Evolutionary conservation across 2,329 filamentous ascomycete species (phyloP), one percentile per base, ranked within the genome.

Genomic region (Cladosporium sp.): DNA sequence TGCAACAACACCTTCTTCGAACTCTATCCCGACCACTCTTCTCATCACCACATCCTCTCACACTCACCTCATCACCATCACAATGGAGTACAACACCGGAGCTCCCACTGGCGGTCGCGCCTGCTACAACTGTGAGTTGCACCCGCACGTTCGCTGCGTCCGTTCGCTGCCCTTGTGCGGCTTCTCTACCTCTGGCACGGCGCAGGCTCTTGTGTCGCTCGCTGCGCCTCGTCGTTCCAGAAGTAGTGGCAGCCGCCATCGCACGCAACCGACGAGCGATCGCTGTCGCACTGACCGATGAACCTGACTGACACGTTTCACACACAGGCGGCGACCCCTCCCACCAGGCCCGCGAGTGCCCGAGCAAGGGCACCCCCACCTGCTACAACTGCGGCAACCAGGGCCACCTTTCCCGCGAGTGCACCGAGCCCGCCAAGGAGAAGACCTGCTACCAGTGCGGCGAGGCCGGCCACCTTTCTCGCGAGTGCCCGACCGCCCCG

Each of bases 361-460:
- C 74, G 41, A 72, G 68, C 64, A 76, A 77, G 69, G 74, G 73
- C 53, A 68, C 58, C 51, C 63, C 65, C 58, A 64, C 64, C 51
- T 76, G 74, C 72, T 76, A 68, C 62, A 66, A 66, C 60, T 76
- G 74, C 66, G 73, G 73, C 58, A 70, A 72, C 60, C 71, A 75
- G 64, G 74, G 74, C 54, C 74, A 76, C 61, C 61, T 75, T 56
- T 71, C 87, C 81, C 89, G 91, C 72, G 92, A 97, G 70, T 97
- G 92, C 80, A 84, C 86, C 58, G 84, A 89, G 71, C 86, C 89
- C 55, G 83, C 87, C 66, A 95, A 95, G 79, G 89, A 95, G 74
- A 90, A 82, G 70, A 76, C 79, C 46, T 83, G 81, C 74, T 83
- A 83, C 83, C 65, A 85, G 66, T 90, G 86, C 77, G 88, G 88